Evolutionary conservation across 1,139 yeast genomes (phyloP).

Genomic region (Trichomonascaceae sp.): DNA sequence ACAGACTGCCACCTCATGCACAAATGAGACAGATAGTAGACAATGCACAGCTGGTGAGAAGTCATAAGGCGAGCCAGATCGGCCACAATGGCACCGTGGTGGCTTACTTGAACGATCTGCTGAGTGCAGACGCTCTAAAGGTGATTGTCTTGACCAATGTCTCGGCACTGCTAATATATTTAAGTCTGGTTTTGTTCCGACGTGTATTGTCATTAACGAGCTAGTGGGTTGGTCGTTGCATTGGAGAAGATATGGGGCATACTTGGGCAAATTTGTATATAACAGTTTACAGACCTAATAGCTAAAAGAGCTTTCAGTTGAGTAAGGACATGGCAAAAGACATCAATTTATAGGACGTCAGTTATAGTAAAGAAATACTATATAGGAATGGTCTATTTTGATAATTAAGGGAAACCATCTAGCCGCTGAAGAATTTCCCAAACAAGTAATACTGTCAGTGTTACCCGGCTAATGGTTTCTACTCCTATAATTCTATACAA

Average conservation of each 20-base stretch:
- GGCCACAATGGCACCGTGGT: neutral
- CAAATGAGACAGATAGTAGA: slow-evolving; percentile 10
- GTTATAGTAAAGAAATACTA: neutral
- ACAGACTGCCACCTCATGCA: slow-evolving; percentile 19
- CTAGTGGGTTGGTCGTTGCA: neutral
- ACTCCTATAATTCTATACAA: neutral
- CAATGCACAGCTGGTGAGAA: neutral
- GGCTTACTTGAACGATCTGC: neutral
- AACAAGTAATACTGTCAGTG: neutral
- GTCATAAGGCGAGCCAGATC: neutral
- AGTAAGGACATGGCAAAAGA: neutral
- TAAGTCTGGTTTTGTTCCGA: neutral
- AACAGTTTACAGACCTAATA: neutral
- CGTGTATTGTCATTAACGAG: neutral
- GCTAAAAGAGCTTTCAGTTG: neutral
- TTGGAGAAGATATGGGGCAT: neutral
- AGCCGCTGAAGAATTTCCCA: neutral
- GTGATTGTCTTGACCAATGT: slow-evolving; percentile 5
- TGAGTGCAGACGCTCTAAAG: slow-evolving; percentile 1
- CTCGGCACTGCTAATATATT: neutral
- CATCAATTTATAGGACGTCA: neutral
- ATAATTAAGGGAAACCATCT: neutral
- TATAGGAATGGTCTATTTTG: neutral
- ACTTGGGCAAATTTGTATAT: neutral
- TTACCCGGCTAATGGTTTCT: neutral